Conservation (phyloP, 352 stramenopile species). For the Phytophthora macrochlamydospora region DNA sequence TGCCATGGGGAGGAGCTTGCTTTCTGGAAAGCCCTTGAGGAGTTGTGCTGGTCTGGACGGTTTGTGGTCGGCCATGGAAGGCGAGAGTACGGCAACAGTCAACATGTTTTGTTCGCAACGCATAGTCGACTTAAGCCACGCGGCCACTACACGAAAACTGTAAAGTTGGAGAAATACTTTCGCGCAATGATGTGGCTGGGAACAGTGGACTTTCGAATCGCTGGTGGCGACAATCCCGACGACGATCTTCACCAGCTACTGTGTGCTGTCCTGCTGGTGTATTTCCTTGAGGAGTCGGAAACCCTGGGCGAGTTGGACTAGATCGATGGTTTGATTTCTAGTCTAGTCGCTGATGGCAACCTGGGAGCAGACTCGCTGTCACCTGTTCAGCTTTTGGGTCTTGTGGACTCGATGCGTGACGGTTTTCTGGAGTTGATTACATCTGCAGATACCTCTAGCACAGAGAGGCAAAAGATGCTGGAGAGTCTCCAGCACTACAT, state of each 20-base stretch:
- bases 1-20: constrained; percentile 11
- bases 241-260: constrained; percentile 26
- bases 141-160: constrained; percentile 27
- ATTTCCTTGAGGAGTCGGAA: constrained; percentile 9
- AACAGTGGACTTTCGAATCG: constrained; percentile 32
- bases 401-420: neutral
- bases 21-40: constrained; percentile 3
- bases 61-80: constrained; percentile 2
- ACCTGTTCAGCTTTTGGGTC: constrained; percentile 2
- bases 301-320: constrained; percentile 5
- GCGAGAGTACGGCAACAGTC: neutral
- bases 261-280: constrained; percentile 23
- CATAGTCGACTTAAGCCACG: constrained; percentile 32
- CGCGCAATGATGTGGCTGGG: constrained; percentile 30
- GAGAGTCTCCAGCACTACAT: too few relatives aligned
- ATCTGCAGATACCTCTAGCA: too few relatives aligned
- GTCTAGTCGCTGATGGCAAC: constrained; percentile 19
- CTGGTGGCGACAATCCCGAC: constrained; percentile 7
- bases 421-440: neutral
- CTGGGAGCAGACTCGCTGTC: constrained; percentile 26
- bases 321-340: constrained; percentile 20
- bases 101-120: constrained; percentile 15
- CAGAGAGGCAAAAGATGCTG: too few relatives aligned
- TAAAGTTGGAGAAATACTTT: constrained; percentile 24
- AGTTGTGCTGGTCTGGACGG: neutral